Percentiles rank a stretch among this genome's conserved stretches.
phyloP scores from a whole-genome alignment of 2,329 filamentous ascomycete genomes.

The Trichoderma sp. region DNA sequence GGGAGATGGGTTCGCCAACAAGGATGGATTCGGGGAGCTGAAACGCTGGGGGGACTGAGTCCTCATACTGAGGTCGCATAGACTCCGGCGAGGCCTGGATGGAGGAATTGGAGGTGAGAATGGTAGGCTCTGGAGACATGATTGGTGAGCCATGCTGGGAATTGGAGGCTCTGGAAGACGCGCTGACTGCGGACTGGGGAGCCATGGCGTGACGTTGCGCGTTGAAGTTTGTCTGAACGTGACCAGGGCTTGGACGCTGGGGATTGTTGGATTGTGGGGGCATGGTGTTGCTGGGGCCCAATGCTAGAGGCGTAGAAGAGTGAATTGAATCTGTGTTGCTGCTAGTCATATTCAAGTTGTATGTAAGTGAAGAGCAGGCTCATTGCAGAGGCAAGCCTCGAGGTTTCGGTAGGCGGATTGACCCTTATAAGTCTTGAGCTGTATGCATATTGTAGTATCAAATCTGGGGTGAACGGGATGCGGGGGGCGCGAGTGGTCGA shows the following conservation, averaged over 20 bases:
- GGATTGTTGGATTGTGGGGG: slow-evolving; percentile 40
- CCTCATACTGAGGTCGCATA: slow-evolving; percentile 53
- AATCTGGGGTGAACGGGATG: slow-evolving; percentile 26
- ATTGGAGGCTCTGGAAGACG: slow-evolving; percentile 54
- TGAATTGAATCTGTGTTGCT: slow-evolving; percentile 27
- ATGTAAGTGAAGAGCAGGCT: slow-evolving; percentile 23
- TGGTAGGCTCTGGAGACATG: slow-evolving; percentile 52
- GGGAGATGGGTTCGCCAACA: slow-evolving; percentile 40
- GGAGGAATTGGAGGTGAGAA: slow-evolving; percentile 59
- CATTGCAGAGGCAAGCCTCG: slow-evolving; percentile 27
- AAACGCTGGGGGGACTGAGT: slow-evolving; percentile 53
- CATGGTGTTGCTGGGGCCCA: slow-evolving; percentile 36
- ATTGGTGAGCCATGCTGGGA: slow-evolving; percentile 55
- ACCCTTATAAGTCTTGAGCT: slow-evolving; percentile 38
- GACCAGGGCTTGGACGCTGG: slow-evolving; percentile 44
- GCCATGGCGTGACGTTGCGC: slow-evolving; percentile 40
- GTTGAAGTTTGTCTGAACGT: slow-evolving; percentile 47
- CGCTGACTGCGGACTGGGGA: slow-evolving; percentile 53
- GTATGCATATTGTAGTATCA: slow-evolving; percentile 35
- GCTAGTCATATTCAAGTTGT: slow-evolving; percentile 26
- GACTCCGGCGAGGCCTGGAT: slow-evolving; percentile 66
- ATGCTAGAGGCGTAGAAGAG: slow-evolving; percentile 25
- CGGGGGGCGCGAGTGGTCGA: slow-evolving; percentile 17
- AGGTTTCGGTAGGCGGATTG: slow-evolving; percentile 34
- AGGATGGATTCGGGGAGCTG: slow-evolving; percentile 73